Base-by-base conservation (phyloP, 2,329 filamentous ascomycete genomes). In the Botrytis paeoniae region DNA sequence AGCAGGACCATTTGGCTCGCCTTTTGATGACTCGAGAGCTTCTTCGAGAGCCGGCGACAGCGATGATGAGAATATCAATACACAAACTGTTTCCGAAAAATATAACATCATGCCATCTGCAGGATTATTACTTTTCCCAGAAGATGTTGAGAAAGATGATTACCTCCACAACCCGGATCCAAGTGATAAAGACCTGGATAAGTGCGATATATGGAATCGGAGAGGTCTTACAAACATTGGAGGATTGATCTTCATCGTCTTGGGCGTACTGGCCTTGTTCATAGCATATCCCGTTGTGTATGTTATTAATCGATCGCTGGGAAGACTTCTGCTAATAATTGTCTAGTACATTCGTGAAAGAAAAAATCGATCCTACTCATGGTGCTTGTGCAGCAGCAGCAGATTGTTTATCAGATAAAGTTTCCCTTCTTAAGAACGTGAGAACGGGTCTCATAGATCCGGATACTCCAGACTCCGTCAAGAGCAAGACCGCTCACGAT, bases 131-230 rank as follows among this genome's bases (percentile, higher is more conserved):
- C 82, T 93, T 32, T 93, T 90, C 77, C 91, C 91, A 0, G 89
- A 92, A 80, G 91, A 93, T 78, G 88, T 92, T 35, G 91, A 93
- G 80, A 92, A 92, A 78, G 91, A 93, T 79, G 91, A 93, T 78
- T 91, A 88, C 75, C 79, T 93, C 75, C 91, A 93, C 79, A 92
- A 92, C 77, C 91, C 91, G 0, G 89, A 91, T 78, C 88, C 89
- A 1, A 86, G 86, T 70, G 90, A 92, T 64, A 88, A 87, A 76
- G 85, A 89, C 59, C 82, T 85, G 69, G 85, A 87, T 63, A 88
- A 90, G 75, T 90, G 89, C 77, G 88, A 92, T 78, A 84, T 93
- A 59, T 92, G 88, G 80, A 91, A 87, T 57, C 87, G 83, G 75
- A 84, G 91, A 83, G 91, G 90, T 62, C 76, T 91, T 18, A 80